Conservation (phyloP, 768 basidiomycete species). For the Fomitopsis serialis region DNA sequence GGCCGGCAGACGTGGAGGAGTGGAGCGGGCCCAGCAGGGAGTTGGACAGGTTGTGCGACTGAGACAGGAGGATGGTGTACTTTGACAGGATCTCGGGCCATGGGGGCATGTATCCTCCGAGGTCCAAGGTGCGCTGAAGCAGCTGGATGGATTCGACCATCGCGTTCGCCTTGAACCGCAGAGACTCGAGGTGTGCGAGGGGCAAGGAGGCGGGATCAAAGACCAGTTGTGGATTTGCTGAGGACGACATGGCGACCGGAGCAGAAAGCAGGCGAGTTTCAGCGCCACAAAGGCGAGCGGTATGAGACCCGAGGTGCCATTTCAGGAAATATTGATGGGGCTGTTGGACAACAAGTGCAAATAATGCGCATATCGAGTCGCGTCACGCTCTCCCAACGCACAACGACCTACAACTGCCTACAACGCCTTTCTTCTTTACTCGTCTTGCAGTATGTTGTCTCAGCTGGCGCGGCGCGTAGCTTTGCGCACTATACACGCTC, state of each 20-base stretch:
- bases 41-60: conserved; percentile 72
- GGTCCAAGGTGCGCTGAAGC: conserved; percentile 60
- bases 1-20: conserved; percentile 6
- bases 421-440: neutral
- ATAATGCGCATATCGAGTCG: no score
- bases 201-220: conserved; percentile 40
- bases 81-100: conserved; percentile 87
- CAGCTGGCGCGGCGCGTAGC: conserved; percentile 9
- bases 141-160: conserved; percentile 72
- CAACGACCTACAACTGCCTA: neutral
- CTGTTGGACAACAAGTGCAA: neutral
- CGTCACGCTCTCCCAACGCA: neutral
- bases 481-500: conserved; percentile 2
- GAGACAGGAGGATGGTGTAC: conserved; percentile 80
- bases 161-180: conserved; percentile 71
- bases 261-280: neutral
- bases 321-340: neutral
- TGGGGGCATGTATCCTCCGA: conserved; percentile 59
- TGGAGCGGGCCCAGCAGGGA: conserved; percentile 41
- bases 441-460: conserved; percentile 7
- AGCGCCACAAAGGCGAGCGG: neutral
- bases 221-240: conserved; percentile 4
- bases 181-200: conserved; percentile 67
- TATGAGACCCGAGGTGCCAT: neutral
- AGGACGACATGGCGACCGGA: neutral